These are phyloP conservation scores for Carpinus viminea DNA, from an alignment of 306 rosid species.

Conservation along the genomic window DNA sequence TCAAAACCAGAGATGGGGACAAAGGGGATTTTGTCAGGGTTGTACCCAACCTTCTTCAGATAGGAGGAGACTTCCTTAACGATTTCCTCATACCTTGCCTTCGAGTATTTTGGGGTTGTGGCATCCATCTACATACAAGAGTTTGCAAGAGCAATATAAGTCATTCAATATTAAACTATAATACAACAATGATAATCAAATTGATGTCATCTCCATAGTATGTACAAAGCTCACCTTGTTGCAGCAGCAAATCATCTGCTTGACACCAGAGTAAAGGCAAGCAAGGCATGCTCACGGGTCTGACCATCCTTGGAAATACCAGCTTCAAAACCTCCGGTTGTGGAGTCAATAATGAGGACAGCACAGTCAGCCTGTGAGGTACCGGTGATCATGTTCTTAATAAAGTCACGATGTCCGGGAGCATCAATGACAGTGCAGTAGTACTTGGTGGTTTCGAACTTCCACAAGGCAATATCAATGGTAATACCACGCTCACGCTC, in stretches of 20 bases:
- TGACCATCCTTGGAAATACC: conserved; percentile 52
- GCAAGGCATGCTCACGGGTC: conserved; percentile 52
- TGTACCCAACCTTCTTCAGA: conserved; percentile 33
- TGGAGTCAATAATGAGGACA: conserved; percentile 44
- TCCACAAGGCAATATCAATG: conserved; percentile 46
- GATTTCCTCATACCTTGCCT: conserved; percentile 40
- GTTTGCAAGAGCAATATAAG: background rate
- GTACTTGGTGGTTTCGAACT: conserved; percentile 43
- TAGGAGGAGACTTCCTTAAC: conserved; percentile 35
- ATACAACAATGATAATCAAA: background rate
- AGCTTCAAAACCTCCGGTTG: conserved; percentile 50
- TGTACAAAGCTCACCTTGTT: conserved; percentile 30
- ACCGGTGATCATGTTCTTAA: conserved; percentile 48
- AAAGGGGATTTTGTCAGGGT: conserved; percentile 35
- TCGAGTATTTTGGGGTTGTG: conserved; percentile 37
- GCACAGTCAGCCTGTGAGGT: conserved; percentile 46
- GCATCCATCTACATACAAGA: conserved; percentile 37
- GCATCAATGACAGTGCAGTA: conserved; percentile 49
- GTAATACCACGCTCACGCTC: conserved; percentile 50
- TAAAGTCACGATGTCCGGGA: conserved; percentile 45
- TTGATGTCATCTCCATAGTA: conserved; percentile 31
- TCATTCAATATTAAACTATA: background rate
- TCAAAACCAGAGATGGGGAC: conserved; percentile 44
- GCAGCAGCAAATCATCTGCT: conserved; percentile 46
- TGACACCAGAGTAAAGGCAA: conserved; percentile 54